phyloP scores from a whole-genome alignment of 2,329 filamentous ascomycete genomes.

The Thermothelomyces thermophilus region DNA sequence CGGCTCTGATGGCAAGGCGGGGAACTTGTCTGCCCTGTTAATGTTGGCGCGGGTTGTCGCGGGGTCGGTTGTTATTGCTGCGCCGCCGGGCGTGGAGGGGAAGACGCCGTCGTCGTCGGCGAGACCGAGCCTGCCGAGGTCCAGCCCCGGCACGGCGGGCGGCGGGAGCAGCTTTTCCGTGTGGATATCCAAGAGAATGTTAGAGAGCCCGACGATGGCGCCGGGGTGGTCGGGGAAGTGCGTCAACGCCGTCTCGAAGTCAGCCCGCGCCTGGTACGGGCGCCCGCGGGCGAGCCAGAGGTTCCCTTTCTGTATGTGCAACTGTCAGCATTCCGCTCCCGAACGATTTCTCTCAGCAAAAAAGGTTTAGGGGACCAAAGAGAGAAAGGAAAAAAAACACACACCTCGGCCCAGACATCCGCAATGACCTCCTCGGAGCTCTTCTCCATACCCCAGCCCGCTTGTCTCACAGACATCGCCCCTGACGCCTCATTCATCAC shows the following conservation, averaged over 20 bases:
- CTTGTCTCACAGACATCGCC: conserved; percentile 53
- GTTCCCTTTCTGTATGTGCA: conserved; percentile 58
- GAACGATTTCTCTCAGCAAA: neutral
- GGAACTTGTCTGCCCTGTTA: conserved; percentile 12
- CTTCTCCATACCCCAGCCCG: conserved; percentile 72
- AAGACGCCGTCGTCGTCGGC: conserved; percentile 17
- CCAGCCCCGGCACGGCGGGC: conserved; percentile 44
- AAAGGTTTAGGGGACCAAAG: neutral
- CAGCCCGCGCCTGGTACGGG: conserved; percentile 62
- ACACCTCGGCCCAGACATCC: conserved; percentile 75
- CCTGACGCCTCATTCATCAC: conserved; percentile 56
- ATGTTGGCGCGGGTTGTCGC: neutral
- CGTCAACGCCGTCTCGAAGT: conserved; percentile 77
- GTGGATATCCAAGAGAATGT: conserved; percentile 82
- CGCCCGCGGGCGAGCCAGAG: conserved; percentile 55
- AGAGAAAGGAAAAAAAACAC: conserved; percentile 23
- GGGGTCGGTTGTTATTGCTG: conserved; percentile 14
- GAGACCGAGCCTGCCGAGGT: conserved; percentile 29
- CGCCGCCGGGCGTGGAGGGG: conserved; percentile 13
- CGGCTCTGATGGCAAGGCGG: conserved; percentile 37
- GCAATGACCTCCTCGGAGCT: conserved; percentile 79
- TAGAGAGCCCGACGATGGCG: conserved; percentile 75
- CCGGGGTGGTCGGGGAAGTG: conserved; percentile 72
- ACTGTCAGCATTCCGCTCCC: conserved; percentile 25
- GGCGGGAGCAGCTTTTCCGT: conserved; percentile 58